A percentile compares a stretch with the other conserved stretches of the same genome.
phyloP scores from a whole-genome alignment of 2,329 filamentous ascomycete genomes.

The Dactylonectria estremocensis region DNA sequence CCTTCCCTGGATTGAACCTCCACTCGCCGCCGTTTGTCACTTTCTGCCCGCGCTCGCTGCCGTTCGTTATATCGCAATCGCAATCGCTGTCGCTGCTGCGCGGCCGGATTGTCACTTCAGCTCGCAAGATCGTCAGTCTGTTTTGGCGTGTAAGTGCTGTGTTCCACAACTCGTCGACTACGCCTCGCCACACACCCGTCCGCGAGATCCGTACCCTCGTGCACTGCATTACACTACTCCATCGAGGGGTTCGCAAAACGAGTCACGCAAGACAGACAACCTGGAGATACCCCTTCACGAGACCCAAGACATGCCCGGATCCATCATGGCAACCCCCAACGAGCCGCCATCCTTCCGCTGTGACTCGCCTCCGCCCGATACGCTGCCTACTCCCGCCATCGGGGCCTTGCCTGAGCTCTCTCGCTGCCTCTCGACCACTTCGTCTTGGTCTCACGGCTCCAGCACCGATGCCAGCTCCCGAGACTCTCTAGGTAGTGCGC shows the following conservation, averaged over 20 bases:
- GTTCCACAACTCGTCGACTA: not conserved
- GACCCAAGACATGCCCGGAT: slow-evolving; percentile 24
- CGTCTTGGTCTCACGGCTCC: slow-evolving; percentile 72
- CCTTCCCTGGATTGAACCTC: slow-evolving; percentile 12
- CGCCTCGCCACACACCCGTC: not conserved
- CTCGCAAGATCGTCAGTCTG: slow-evolving; percentile 9
- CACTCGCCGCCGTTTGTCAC: slow-evolving; percentile 32
- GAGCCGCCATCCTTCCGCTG: slow-evolving; percentile 58
- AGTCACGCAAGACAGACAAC: not conserved
- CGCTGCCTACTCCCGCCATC: slow-evolving; percentile 74
- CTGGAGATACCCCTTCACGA: not conserved
- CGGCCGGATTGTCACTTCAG: slow-evolving; percentile 5
- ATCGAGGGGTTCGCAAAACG: not conserved
- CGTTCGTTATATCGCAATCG: not conserved
- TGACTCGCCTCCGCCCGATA: slow-evolving; percentile 76
- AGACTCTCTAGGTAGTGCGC: slow-evolving; percentile 70
- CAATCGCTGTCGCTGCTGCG: not conserved
- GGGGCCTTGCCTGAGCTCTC: slow-evolving; percentile 71
- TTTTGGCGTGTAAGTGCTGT: slow-evolving; percentile 20
- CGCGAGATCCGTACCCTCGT: not conserved
- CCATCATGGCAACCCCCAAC: slow-evolving; percentile 54
- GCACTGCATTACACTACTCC: slow-evolving; percentile 7
- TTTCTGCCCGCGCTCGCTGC: not conserved
- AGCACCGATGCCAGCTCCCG: slow-evolving; percentile 64
- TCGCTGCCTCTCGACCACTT: slow-evolving; percentile 75